A percentile compares a stretch with the other conserved stretches of the same genome.
phyloP scores from a whole-genome alignment of 371 early-diverging fungal genomes.

The Actinomortierella wolfii region DNA sequence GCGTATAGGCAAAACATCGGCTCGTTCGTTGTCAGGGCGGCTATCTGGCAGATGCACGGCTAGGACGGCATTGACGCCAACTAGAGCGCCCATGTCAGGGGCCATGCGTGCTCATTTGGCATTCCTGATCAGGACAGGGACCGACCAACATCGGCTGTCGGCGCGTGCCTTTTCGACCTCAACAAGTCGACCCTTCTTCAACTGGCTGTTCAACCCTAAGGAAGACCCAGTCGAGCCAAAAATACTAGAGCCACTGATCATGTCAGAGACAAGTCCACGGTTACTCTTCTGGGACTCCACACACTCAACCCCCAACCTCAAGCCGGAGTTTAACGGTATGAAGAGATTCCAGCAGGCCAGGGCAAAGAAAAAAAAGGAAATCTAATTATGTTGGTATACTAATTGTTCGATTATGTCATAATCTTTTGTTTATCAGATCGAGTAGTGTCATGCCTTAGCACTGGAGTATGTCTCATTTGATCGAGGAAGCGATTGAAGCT shows the following conservation, averaged over 20 bases:
- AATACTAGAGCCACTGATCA: slow-evolving; percentile 23
- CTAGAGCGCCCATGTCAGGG: too few species aligned
- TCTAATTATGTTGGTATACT: too few species aligned
- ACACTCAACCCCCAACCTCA: slow-evolving; percentile 25
- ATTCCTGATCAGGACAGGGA: neutral
- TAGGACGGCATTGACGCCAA: too few species aligned
- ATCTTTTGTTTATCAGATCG: slow-evolving; percentile 10
- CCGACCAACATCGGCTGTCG: too few species aligned
- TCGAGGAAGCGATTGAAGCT: neutral
- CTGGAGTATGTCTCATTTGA: slow-evolving; percentile 27
- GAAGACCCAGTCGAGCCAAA: slow-evolving; percentile 34
- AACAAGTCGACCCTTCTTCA: slow-evolving; percentile 19
- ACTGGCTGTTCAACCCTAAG: slow-evolving; percentile 43
- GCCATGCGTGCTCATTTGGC: neutral
- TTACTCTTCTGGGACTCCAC: slow-evolving; percentile 47
- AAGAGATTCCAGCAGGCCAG: neutral
- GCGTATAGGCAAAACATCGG: too few species aligned
- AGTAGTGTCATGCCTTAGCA: slow-evolving; percentile 25
- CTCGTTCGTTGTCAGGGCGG: too few species aligned
- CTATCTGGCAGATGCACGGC: too few species aligned
- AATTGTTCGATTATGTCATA: too few species aligned
- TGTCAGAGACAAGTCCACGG: slow-evolving; percentile 21
- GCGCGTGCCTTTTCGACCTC: too few species aligned
- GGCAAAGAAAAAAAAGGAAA: too few species aligned
- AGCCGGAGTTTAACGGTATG: slow-evolving; percentile 45